Conservation (phyloP, 2,329 filamentous ascomycete species). For the Colletotrichum scovillei region DNA sequence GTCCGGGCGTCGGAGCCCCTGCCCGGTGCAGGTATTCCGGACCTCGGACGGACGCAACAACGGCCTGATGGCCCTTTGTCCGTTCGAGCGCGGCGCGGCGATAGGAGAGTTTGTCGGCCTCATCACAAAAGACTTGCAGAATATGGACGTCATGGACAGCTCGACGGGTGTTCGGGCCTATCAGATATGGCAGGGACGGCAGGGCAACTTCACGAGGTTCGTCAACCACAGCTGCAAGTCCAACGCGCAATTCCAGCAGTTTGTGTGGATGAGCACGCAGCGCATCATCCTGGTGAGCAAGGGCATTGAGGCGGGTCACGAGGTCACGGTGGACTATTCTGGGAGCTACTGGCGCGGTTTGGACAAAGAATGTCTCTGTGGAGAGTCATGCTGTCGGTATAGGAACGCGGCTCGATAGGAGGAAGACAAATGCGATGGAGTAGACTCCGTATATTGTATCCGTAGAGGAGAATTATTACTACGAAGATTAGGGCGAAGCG, state of each 20-base stretch:
- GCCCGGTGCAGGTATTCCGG: constrained; percentile 63
- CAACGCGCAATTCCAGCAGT: constrained; percentile 67
- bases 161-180: constrained; percentile 52
- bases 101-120: constrained; percentile 67
- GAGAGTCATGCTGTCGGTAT: constrained; percentile 63
- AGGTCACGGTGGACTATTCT: constrained; percentile 70
- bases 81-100: constrained; percentile 62
- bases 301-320: constrained; percentile 62
- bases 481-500: neutral
- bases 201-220: constrained; percentile 69
- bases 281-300: constrained; percentile 66
- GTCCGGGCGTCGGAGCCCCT: constrained; percentile 31
- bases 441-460: too few species aligned
- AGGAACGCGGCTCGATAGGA: constrained; percentile 29
- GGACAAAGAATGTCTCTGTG: constrained; percentile 66
- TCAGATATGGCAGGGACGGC: constrained; percentile 68
- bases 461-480: neutral
- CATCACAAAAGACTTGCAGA: constrained; percentile 62
- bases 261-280: constrained; percentile 67
- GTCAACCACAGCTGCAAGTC: constrained; percentile 69
- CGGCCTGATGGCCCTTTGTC: constrained; percentile 57
- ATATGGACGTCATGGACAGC: constrained; percentile 66
- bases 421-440: too few species aligned
- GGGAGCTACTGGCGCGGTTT: constrained; percentile 67
- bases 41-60: constrained; percentile 66